These are phyloP conservation scores for Arabis hirsuta DNA, from an alignment of 345 rosid species.

Conservation along the genomic window DNA sequence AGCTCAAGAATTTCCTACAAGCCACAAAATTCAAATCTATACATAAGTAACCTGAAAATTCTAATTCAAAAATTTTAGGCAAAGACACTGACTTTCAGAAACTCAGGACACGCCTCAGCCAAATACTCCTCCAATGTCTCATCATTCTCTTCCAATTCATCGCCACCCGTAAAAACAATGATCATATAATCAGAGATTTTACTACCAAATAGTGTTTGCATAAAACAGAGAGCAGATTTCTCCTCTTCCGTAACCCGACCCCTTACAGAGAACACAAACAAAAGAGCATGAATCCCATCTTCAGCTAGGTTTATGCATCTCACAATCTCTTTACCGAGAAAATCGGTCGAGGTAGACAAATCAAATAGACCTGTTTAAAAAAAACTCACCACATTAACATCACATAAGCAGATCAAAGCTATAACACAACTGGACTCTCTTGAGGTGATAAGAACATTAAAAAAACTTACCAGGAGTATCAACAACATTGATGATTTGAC, in stretches of 20 bases:
- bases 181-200: slow-evolving; percentile 80
- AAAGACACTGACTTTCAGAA: slow-evolving; percentile 64
- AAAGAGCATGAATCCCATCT: slow-evolving; percentile 85
- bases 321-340: slow-evolving; percentile 83
- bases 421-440: not conserved
- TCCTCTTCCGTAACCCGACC: slow-evolving; percentile 76
- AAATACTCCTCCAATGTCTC: slow-evolving; percentile 78
- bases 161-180: slow-evolving; percentile 91
- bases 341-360: slow-evolving; percentile 60
- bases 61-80: not conserved
- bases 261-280: slow-evolving; percentile 73
- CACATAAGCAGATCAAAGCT: slow-evolving; percentile 2
- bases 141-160: slow-evolving; percentile 80
- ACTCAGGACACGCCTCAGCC: slow-evolving; percentile 68
- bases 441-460: too few species aligned
- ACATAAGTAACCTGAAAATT: not conserved
- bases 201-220: slow-evolving; percentile 77
- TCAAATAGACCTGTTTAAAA: slow-evolving; percentile 76
- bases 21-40: not conserved
- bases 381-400: not conserved
- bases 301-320: slow-evolving; percentile 80
- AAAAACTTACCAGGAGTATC: slow-evolving; percentile 80
- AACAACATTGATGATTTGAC: slow-evolving; percentile 76
- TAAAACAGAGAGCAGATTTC: slow-evolving; percentile 62
- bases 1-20: slow-evolving; percentile 65